Evolutionary conservation across 805 yeast species (phyloP).

Genomic region (Myxozyma kluyveri): DNA sequence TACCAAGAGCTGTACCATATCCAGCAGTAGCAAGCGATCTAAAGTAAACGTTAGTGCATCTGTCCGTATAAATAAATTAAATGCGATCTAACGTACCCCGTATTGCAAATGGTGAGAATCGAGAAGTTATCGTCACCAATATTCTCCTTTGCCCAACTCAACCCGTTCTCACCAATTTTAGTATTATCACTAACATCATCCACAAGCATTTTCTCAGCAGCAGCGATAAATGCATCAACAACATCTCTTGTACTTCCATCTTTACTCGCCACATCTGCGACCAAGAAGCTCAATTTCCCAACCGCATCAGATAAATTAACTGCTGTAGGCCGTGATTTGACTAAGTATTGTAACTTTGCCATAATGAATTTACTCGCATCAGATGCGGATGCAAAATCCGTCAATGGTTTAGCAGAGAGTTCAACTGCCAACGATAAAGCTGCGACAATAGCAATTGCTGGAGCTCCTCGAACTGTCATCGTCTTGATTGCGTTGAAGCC

Average conservation of each 20-base stretch:
- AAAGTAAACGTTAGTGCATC: neutral
- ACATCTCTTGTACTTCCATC: slow-evolving; percentile 32
- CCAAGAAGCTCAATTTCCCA: slow-evolving; percentile 46
- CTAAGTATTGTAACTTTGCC: slow-evolving; percentile 59
- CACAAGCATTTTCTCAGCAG: slow-evolving; percentile 54
- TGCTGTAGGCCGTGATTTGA: slow-evolving; percentile 89
- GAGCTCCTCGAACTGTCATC: slow-evolving; percentile 98
- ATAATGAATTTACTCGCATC: slow-evolving; percentile 38
- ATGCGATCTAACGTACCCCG: slow-evolving; percentile 50
- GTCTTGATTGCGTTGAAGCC: slow-evolving; percentile 79
- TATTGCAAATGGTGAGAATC: slow-evolving; percentile 88
- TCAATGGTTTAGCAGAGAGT: slow-evolving; percentile 31
- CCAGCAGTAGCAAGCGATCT: slow-evolving; percentile 90
- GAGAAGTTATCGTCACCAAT: slow-evolving; percentile 62
- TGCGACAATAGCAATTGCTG: slow-evolving; percentile 96
- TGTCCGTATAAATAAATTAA: neutral
- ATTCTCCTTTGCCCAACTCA: slow-evolving; percentile 54
- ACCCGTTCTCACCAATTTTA: slow-evolving; percentile 77
- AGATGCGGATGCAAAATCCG: neutral
- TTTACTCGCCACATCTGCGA: slow-evolving; percentile 31
- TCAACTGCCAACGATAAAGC: slow-evolving; percentile 81
- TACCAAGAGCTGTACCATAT: slow-evolving; percentile 94
- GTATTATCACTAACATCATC: slow-evolving; percentile 78
- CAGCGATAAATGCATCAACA: slow-evolving; percentile 36
- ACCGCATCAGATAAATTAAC: slow-evolving; percentile 84